A percentile compares a stretch with the other conserved stretches of the same genome.
These are phyloP conservation scores for Blastobotrys arbuscula DNA, from an alignment of 1,139 yeast genomes.

Conservation along the genomic window DNA sequence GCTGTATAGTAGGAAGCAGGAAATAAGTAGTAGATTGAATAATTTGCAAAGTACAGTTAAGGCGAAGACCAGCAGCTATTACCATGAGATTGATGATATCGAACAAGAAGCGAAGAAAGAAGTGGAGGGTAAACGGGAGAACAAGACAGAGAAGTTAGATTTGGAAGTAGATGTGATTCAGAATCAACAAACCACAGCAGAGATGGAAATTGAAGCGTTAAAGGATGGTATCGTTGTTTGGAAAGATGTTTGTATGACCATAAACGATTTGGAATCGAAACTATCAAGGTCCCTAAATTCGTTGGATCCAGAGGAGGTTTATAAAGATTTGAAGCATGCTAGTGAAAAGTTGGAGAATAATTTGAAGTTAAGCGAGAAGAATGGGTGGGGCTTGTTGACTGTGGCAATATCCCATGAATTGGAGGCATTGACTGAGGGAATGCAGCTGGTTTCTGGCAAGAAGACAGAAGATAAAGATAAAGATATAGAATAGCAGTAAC, in stretches of 20 bases:
- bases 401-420: conserved; percentile 32
- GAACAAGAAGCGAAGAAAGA: not conserved
- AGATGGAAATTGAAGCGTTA: conserved; percentile 23
- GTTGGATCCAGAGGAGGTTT: conserved; percentile 12
- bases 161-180: conserved; percentile 22
- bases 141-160: conserved; percentile 15
- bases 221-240: conserved; percentile 27
- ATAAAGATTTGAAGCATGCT: conserved; percentile 14
- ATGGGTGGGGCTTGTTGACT: conserved; percentile 26
- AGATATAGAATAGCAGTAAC: not conserved
- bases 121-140: not conserved
- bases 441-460: conserved; percentile 10
- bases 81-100: conserved; percentile 14
- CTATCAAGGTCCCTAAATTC: conserved; percentile 6
- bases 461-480: conserved; percentile 3
- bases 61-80: conserved; percentile 17
- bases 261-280: conserved; percentile 20
- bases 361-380: conserved; percentile 18
- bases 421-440: conserved; percentile 26
- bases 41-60: conserved; percentile 17
- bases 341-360: conserved; percentile 14
- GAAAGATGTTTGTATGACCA: conserved; percentile 23
- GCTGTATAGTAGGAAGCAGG: conserved; percentile 15
- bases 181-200: conserved; percentile 17
- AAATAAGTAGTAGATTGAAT: conserved; percentile 6